Conservation (phyloP, 2,329 filamentous ascomycete species). For the Fusarium sp. region DNA sequence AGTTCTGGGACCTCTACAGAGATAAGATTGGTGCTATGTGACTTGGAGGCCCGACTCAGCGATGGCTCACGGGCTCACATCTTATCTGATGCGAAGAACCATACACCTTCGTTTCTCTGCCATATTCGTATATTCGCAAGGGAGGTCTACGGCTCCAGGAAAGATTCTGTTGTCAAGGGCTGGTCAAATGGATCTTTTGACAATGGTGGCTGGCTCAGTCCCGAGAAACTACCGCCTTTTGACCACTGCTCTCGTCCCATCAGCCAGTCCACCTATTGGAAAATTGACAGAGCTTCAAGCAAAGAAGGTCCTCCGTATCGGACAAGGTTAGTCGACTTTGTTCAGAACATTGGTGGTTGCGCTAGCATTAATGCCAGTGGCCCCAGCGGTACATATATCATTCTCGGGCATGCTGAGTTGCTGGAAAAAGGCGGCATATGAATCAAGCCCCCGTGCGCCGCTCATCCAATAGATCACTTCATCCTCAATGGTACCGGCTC, state of each 20-base stretch:
- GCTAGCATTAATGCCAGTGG: neutral
- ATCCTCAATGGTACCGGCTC: neutral
- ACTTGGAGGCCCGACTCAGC: neutral
- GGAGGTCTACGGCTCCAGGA: neutral
- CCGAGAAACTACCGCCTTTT: neutral
- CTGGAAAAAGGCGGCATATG: neutral
- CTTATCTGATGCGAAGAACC: neutral
- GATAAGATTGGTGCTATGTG: neutral
- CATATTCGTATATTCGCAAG: no score
- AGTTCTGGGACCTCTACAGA: no score
- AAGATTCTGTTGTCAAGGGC: neutral
- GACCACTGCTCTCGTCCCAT: neutral
- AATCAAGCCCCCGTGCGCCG: accelerated
- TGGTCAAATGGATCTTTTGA: neutral
- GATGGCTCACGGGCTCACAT: neutral
- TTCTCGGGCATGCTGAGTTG: neutral
- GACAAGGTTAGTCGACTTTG: neutral
- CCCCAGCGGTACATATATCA: neutral
- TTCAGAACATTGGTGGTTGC: neutral
- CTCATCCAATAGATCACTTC: neutral
- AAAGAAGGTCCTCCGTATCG: accelerated
- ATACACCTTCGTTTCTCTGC: neutral
- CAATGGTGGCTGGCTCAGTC: neutral
- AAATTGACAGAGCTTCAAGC: neutral
- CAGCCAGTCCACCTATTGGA: neutral